phyloP scores from a whole-genome alignment of 1,284 basidiomycete species.

The Cryptococcus deneoformans region DNA sequence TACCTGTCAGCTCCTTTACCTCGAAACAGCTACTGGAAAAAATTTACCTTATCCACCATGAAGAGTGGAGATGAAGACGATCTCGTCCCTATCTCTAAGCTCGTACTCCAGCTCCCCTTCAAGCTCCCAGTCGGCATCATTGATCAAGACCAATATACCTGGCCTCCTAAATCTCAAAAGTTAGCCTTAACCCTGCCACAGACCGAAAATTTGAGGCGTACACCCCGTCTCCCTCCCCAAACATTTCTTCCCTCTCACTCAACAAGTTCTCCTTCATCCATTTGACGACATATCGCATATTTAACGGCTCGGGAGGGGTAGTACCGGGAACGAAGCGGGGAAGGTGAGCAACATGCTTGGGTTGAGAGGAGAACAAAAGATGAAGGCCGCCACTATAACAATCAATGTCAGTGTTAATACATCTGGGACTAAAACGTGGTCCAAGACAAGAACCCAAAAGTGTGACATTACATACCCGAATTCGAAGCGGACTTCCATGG shows the following conservation, averaged over 20 bases:
- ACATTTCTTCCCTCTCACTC: slow-evolving; percentile 82
- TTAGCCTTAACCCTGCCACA: background rate
- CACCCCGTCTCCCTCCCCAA: slow-evolving; percentile 85
- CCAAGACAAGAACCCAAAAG: background rate
- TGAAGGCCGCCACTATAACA: slow-evolving; percentile 76
- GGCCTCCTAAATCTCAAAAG: slow-evolving; percentile 64
- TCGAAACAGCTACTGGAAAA: background rate
- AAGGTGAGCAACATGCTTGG: slow-evolving; percentile 61
- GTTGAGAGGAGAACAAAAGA: slow-evolving; percentile 68
- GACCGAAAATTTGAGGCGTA: slow-evolving; percentile 53
- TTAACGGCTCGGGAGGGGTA: slow-evolving; percentile 53
- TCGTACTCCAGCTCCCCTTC: slow-evolving; percentile 90
- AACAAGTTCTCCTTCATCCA: slow-evolving; percentile 76
- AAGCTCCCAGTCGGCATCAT: slow-evolving; percentile 97
- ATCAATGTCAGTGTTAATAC: background rate
- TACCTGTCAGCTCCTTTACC: background rate
- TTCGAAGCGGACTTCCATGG: slow-evolving; percentile 41
- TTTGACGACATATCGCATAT: slow-evolving; percentile 73
- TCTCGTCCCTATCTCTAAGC: slow-evolving; percentile 76
- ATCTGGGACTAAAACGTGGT: background rate
- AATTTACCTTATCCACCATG: slow-evolving; percentile 68
- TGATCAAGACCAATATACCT: slow-evolving; percentile 91
- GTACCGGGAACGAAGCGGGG: slow-evolving; percentile 53
- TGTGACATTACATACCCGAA: slow-evolving; percentile 40
- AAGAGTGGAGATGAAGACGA: slow-evolving; percentile 94